A percentile compares a stretch with the other conserved stretches of the same genome.
Conservation (phyloP, 176 grass and related monocot genomes). For the Lolium multiflorum region DNA sequence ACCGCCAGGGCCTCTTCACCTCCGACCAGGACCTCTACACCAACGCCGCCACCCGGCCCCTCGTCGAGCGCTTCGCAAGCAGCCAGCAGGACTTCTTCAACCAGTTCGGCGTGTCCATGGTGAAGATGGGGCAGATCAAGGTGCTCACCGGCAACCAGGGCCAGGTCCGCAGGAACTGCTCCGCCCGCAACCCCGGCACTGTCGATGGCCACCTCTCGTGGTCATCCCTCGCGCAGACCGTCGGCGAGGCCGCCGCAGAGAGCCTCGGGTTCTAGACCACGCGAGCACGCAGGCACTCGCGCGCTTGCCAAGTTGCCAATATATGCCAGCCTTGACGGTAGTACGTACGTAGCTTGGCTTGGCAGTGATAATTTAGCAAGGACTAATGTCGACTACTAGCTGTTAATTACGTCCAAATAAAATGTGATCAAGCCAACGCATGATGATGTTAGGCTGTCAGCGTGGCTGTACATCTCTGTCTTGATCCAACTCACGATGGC, state of each 20-base stretch:
- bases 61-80: conserved; percentile 35
- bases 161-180: conserved; percentile 54
- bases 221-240: background rate
- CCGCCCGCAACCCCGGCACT: conserved; percentile 22
- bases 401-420: background rate
- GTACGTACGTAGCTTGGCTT: too few relatives aligned
- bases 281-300: too few relatives aligned
- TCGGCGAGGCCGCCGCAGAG: background rate
- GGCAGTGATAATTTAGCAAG: too few relatives aligned
- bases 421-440: background rate
- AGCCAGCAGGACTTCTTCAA: conserved; percentile 52
- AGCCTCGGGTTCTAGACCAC: conserved; percentile 39
- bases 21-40: conserved; percentile 78
- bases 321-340: too few relatives aligned
- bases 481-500: too few relatives aligned
- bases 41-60: conserved; percentile 21
- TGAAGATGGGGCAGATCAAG: conserved; percentile 83
- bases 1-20: conserved; percentile 71
- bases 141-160: conserved; percentile 57
- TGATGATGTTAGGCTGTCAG: background rate
- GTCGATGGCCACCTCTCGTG: background rate
- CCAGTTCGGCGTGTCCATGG: conserved; percentile 58
- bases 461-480: background rate
- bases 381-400: too few relatives aligned
- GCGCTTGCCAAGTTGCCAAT: too few relatives aligned